Evolutionary conservation across 1,284 basidiomycete species (phyloP).

Genomic region (Golubevia pallescens): DNA sequence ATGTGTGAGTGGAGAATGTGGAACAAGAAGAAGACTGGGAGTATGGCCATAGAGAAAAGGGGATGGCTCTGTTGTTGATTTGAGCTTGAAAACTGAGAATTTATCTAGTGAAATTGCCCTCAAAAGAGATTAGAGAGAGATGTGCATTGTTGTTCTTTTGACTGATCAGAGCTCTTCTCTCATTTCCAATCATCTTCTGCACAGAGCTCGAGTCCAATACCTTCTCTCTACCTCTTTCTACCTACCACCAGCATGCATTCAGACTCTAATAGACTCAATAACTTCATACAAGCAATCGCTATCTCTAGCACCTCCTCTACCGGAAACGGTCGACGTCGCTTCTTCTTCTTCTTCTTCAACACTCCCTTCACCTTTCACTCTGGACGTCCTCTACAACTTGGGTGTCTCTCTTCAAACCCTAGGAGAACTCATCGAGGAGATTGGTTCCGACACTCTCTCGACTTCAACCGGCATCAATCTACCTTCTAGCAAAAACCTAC

Average conservation of each 20-base stretch:
- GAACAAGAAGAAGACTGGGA: no score
- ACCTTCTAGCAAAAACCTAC: background rate
- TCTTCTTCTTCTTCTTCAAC: background rate
- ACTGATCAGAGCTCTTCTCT: no score
- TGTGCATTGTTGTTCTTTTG: no score
- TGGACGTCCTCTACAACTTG: slow-evolving; percentile 28
- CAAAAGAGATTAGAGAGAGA: no score
- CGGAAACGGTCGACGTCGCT: background rate
- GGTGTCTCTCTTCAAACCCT: slow-evolving; percentile 24
- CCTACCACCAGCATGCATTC: slow-evolving; percentile 21
- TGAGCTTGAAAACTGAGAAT: no score
- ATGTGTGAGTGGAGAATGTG: background rate
- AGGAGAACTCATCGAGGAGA: slow-evolving; percentile 28
- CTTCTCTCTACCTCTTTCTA: slow-evolving; percentile 35
- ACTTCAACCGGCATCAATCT: background rate
- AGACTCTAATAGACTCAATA: slow-evolving; percentile 19
- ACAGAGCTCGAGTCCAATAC: slow-evolving; percentile 30
- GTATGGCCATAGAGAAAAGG: no score
- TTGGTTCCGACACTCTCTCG: slow-evolving; percentile 10
- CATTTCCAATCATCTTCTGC: background rate
- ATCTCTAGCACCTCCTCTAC: slow-evolving; percentile 17
- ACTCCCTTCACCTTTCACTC: slow-evolving; percentile 30
- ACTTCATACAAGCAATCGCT: slow-evolving; percentile 14
- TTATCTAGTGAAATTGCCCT: no score
- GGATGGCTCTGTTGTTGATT: no score